These are phyloP conservation scores for Suhomyces prunicola DNA, from an alignment of 805 yeast genomes.

Conservation along the genomic window DNA sequence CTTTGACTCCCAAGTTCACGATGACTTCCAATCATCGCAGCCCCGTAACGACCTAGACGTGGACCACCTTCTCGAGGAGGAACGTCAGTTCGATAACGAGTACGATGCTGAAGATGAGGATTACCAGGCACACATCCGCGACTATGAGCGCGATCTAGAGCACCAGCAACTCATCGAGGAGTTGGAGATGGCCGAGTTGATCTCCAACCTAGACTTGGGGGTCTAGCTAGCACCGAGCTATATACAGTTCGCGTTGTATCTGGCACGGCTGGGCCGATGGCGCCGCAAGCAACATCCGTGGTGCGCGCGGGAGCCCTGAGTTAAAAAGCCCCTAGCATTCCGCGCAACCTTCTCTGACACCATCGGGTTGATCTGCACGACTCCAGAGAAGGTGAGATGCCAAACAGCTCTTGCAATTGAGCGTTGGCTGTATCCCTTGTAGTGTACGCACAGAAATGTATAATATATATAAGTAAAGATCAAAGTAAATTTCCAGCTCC, in stretches of 20 bases:
- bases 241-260: background rate
- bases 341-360: background rate
- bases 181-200: conserved; percentile 13
- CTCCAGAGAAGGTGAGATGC: background rate
- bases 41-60: conserved; percentile 11
- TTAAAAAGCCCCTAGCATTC: background rate
- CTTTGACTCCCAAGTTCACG: conserved; percentile 14
- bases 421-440: background rate
- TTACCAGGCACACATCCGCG: conserved; percentile 11
- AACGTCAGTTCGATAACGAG: conserved; percentile 9
- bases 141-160: conserved; percentile 19
- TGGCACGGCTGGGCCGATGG: background rate
- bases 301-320: background rate
- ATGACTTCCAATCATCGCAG: conserved; percentile 5
- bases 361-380: background rate
- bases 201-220: conserved; percentile 8
- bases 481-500: background rate
- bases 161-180: conserved; percentile 11
- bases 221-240: background rate
- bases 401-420: background rate
- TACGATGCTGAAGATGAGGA: conserved; percentile 6
- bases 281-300: background rate
- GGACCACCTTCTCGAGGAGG: conserved; percentile 23
- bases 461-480: background rate
- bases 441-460: background rate